Conservation (phyloP, 257 asterid species). For the Solanum chilense region DNA sequence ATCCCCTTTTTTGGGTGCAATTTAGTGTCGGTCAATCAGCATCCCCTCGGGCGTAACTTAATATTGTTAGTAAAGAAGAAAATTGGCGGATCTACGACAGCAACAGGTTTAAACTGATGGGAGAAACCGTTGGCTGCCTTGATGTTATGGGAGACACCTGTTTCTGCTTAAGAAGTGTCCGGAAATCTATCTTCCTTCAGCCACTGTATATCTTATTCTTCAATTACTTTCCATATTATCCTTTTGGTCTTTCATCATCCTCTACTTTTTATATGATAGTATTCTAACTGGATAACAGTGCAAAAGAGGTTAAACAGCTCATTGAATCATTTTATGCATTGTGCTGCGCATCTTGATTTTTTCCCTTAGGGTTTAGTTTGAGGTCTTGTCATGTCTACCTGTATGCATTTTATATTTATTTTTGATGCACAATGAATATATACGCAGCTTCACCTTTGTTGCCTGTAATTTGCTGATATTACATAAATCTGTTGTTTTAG, state of each 20-base stretch:
- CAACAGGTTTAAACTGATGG: neutral
- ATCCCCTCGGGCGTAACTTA: neutral
- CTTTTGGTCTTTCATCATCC: neutral
- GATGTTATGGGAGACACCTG: neutral
- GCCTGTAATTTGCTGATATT: neutral
- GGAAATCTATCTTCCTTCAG: neutral
- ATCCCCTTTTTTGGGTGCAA: neutral
- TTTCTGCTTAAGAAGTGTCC: neutral
- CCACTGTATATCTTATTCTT: neutral
- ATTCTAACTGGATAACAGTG: neutral
- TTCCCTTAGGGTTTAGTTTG: neutral
- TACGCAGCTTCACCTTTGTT: neutral
- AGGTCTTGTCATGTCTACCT: neutral
- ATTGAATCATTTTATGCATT: neutral
- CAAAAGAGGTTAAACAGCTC: neutral
- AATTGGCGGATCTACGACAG: neutral
- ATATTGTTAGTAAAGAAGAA: neutral
- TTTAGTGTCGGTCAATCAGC: neutral
- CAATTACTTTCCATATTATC: neutral
- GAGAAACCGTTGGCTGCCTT: neutral
- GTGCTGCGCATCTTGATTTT: neutral
- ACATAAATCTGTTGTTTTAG: neutral
- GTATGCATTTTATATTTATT: neutral
- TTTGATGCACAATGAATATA: neutral
- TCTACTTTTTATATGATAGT: neutral